A percentile compares a stretch with the other conserved stretches of the same genome.
Evolutionary conservation across 805 yeast genomes (phyloP).

Genomic region (Candida methanosorbosa): DNA sequence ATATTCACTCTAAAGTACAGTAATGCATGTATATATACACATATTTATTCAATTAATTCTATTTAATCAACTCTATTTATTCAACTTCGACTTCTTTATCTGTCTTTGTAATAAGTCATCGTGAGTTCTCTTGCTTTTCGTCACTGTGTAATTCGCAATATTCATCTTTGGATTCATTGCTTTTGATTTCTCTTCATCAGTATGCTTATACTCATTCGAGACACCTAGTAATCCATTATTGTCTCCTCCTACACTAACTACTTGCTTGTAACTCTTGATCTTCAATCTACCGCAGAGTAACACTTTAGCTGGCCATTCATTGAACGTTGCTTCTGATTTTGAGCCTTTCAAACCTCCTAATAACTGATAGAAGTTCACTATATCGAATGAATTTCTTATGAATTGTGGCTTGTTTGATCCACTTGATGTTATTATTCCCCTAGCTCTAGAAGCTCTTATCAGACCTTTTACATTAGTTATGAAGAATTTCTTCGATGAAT

Average conservation of each 20-base stretch:
- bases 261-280: conserved; percentile 69
- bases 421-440: conserved; percentile 73
- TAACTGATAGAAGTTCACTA: conserved; percentile 52
- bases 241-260: conserved; percentile 12
- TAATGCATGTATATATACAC: too few relatives aligned
- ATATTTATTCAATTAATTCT: too few relatives aligned
- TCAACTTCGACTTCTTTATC: not conserved
- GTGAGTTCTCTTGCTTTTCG: not conserved
- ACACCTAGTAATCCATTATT: not conserved
- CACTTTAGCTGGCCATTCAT: conserved; percentile 52
- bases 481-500: conserved; percentile 27
- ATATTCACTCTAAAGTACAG: too few relatives aligned
- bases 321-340: conserved; percentile 50
- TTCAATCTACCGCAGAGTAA: conserved; percentile 71
- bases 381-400: conserved; percentile 61
- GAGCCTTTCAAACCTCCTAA: conserved; percentile 66
- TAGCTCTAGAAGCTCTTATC: conserved; percentile 69
- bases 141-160: too few relatives aligned
- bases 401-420: conserved; percentile 56
- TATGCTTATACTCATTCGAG: not conserved
- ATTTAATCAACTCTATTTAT: too few relatives aligned
- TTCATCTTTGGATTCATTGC: too few relatives aligned
- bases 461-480: conserved; percentile 68
- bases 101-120: not conserved
- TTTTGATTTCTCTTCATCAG: conserved; percentile 3